Base-by-base conservation (phyloP, 257 asterid genomes). In the Hygrophila difformis region DNA sequence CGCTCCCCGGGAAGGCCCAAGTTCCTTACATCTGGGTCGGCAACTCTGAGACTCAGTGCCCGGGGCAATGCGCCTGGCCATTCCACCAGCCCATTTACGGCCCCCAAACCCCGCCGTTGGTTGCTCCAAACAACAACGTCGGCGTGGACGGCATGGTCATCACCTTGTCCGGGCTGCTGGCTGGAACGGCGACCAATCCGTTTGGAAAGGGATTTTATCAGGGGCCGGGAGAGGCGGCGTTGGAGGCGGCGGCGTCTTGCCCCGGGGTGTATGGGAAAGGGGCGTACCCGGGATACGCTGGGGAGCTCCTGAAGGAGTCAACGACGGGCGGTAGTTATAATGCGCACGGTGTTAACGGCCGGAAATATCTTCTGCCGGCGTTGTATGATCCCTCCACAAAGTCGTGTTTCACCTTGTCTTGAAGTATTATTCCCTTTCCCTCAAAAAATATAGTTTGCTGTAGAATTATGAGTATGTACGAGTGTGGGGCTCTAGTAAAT, bases 181-280 rank as follows among this genome's bases (percentile, higher is more conserved):
- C 37, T 2, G 37, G 37, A 12, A 33, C 37, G 2, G 37, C 37
- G 0, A 69, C 81, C 0, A 76, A 76, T 37, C 81, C 85, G 0
- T 76, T 72, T 26, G 78, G 78, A 19, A 69, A 63, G 9, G 85
- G 81, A 0, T 76, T 53, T 12, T 72, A 50, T 10, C 81, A 76
- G 53, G 81, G 81, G 0, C 56, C 72, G 14, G 68, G 64, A 0
- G 66, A 39, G 28, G 81, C 78, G 0, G 78, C 77, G 1, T 36
- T 76, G 4, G 85, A 76, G 39, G 85, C 81, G 14, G 67, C 80
- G 0, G 62, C 81, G 2, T 80, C 81, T 19, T 76, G 84, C 22
- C 58, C 75, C 0, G 84, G 84, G 8, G 67, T 72, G 0, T 72
- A 72, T 1, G 84, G 59, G 0, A 69, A 66, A 1, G 81, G 81